These are phyloP conservation scores for Lasiodiplodia theobromae DNA, from an alignment of 2,329 filamentous ascomycete species.

Conservation along the genomic window DNA sequence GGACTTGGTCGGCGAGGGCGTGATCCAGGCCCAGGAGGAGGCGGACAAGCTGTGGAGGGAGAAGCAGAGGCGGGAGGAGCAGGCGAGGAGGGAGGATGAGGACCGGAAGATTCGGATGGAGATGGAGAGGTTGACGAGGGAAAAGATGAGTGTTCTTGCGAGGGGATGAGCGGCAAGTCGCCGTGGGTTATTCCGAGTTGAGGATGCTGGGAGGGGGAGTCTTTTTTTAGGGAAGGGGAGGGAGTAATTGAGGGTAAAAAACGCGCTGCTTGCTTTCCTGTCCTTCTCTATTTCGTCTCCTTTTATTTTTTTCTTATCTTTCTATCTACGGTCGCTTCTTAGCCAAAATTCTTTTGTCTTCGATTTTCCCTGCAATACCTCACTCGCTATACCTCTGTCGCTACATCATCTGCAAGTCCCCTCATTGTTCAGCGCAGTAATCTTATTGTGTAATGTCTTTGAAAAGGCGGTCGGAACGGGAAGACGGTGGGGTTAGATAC, in stretches of 20 bases:
- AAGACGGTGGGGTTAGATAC: not conserved
- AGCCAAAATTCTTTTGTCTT: not conserved
- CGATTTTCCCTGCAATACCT: not conserved
- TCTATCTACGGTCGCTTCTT: not conserved
- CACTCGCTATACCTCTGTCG: not conserved
- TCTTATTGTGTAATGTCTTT: not conserved
- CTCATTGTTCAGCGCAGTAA: not conserved
- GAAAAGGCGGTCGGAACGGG: not conserved
- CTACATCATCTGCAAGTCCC: not conserved
- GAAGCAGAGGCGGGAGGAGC: not conserved
- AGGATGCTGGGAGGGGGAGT: too few species aligned
- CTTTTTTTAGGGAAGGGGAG: too few species aligned
- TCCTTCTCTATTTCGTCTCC: not conserved
- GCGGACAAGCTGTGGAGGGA: not conserved
- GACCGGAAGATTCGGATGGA: not conserved
- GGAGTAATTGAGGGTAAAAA: too few species aligned
- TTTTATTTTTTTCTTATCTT: not conserved
- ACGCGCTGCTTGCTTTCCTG: not conserved
- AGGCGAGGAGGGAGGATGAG: not conserved
- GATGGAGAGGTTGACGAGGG: not conserved
- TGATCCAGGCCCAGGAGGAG: not conserved
- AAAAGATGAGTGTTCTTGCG: not conserved
- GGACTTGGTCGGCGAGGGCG: conserved; percentile 10
- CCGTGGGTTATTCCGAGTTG: too few species aligned
- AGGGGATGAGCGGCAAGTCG: not conserved